Base-by-base conservation (phyloP, 345 rosid species). In the Bruguiera sexangula region DNA sequence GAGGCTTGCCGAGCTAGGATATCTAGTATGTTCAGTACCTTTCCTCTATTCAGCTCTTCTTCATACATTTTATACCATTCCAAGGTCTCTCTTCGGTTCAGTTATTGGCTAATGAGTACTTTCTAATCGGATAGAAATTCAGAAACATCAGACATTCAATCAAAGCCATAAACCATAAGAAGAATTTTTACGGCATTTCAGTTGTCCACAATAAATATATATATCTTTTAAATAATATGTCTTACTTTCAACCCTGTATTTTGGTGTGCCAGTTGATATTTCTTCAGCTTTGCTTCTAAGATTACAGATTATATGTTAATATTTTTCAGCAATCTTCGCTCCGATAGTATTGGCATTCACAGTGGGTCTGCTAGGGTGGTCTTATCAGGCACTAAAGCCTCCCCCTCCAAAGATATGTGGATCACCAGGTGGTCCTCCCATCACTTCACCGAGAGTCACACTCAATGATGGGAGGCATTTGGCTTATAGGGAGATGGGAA, bases 391-490 rank as follows among this genome's bases (percentile, higher is more conserved):
- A 29, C 0, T 84, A 61, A 88, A 79, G 70, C 96, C 96, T 32
- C 92, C 93, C 16, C 85, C 87, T 68, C 85, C 96, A 11, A 80
- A 83, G 76, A 82, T 90, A 66, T 93, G 98, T 69, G 96, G 93
- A 3, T 74, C 83, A 16, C 79, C 82, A 13, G 72, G 77, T 26
- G 96, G 97, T 67, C 90, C 93, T 50, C 85, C 84, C 10, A 73
- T 89, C 52, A 86, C 86, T 59, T 86, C 92, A 46, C 91, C 88
- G 2, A 80, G 96, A 79, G 61, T 93, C 50, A 86, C 82, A 71
- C 89, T 93, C 63, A 63, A 82, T 68, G 96, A 86, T 67, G 97
- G 97, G 50, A 86, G 97, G 80, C 80, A 86, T 81, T 67, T 93
- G 73, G 89, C 98, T 39, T 93, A 91, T 76, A 84, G 82, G 74